Conservation (phyloP, 768 basidiomycete species). For the Lentinula detonsa region DNA sequence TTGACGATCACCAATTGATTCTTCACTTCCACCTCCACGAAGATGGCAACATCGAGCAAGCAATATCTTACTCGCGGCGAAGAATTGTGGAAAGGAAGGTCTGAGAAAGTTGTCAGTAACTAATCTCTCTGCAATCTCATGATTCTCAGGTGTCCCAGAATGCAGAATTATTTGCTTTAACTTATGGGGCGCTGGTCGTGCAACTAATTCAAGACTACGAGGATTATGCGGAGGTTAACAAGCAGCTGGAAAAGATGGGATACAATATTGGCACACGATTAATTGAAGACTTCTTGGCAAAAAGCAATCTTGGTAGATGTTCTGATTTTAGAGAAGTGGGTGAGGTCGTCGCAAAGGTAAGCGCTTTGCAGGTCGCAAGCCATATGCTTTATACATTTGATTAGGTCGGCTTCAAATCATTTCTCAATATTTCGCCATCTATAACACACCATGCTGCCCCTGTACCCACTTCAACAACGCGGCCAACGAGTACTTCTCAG, state of each 20-base stretch:
- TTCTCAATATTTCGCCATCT: slow-evolving; percentile 85
- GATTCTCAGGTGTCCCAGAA: slow-evolving; percentile 51
- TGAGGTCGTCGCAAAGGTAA: slow-evolving; percentile 90
- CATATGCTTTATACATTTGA: background rate
- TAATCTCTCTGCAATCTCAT: background rate
- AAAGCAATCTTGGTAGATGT: slow-evolving; percentile 77
- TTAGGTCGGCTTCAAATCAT: slow-evolving; percentile 97
- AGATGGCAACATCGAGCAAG: slow-evolving; percentile 70
- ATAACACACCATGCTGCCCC: slow-evolving; percentile 65
- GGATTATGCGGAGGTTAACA: slow-evolving; percentile 92
- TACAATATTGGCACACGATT: slow-evolving; percentile 96
- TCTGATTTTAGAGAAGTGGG: slow-evolving; percentile 91
- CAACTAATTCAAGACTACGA: slow-evolving; percentile 99
- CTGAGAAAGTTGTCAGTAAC: slow-evolving; percentile 85
- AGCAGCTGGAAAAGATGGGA: slow-evolving; percentile 98
- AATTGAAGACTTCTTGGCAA: slow-evolving; percentile 96
- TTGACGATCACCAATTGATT: background rate
- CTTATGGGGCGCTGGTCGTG: slow-evolving; percentile 96
- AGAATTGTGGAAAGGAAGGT: slow-evolving; percentile 90
- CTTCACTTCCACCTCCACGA: background rate
- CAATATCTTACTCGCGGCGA: slow-evolving; percentile 88
- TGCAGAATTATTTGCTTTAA: slow-evolving; percentile 93
- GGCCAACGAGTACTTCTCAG: slow-evolving; percentile 38
- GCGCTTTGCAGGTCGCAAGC: slow-evolving; percentile 13
- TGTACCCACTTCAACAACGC: slow-evolving; percentile 41